These are phyloP conservation scores for Septoria petroselini DNA, from an alignment of 2,329 filamentous ascomycete species.

Conservation along the genomic window DNA sequence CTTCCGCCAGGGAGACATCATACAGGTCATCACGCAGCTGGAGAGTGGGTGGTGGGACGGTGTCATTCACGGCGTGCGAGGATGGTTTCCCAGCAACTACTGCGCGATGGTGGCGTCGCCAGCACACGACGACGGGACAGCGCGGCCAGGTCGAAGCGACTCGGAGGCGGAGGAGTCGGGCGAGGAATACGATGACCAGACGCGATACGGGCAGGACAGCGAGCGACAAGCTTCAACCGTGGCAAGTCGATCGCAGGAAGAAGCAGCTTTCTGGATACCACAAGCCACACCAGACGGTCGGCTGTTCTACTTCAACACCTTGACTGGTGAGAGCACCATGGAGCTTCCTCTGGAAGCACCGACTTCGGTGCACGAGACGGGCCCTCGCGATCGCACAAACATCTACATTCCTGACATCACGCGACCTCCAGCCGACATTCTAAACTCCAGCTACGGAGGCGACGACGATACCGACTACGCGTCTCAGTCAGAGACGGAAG, in stretches of 20 bases:
- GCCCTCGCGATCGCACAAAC: constrained; percentile 84
- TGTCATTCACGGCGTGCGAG: constrained; percentile 91
- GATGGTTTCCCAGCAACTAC: constrained; percentile 99
- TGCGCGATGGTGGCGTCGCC: constrained; percentile 79
- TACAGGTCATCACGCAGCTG: constrained; percentile 95
- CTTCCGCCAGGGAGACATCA: constrained; percentile 94
- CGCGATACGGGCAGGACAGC: constrained; percentile 61
- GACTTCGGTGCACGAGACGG: constrained; percentile 72
- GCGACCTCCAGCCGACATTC: constrained; percentile 82
- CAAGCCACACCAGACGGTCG: constrained; percentile 92
- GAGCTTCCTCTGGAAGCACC: constrained; percentile 92
- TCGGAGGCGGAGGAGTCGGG: constrained; percentile 56
- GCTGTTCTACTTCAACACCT: constrained; percentile 96
- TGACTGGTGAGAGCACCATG: constrained; percentile 92
- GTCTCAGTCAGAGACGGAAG: constrained; percentile 79
- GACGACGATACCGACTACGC: constrained; percentile 91
- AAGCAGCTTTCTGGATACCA: constrained; percentile 97
- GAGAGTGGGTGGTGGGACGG: constrained; percentile 99
- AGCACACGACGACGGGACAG: constrained; percentile 65
- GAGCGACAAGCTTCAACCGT: constrained; percentile 46
- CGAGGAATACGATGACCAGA: constrained; percentile 58
- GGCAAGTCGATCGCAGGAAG: constrained; percentile 56
- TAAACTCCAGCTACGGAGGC: constrained; percentile 66
- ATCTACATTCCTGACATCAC: constrained; percentile 86
- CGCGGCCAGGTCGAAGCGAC: constrained; percentile 53